Base-by-base conservation (phyloP, 2,329 filamentous ascomycete species). In the Dichotomopilus funicola region DNA sequence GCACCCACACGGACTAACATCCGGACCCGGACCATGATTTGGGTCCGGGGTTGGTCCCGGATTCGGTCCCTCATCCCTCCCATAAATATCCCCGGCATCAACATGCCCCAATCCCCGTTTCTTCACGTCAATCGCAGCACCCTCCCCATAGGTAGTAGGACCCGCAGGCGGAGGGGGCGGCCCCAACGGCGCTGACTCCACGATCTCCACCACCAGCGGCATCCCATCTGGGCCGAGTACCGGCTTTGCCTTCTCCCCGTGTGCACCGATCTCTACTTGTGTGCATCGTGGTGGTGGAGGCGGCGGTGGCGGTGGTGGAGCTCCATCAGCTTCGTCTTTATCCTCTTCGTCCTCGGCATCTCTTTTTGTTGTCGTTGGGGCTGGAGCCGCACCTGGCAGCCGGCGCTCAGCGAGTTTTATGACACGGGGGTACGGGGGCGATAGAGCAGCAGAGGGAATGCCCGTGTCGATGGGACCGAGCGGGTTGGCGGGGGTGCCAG, bases 341-440 rank as follows among this genome's bases (percentile, higher is more conserved):
- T 27, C 19, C 19, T 27, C 19, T 27, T 27, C 19, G 19, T 27
- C 19, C 19, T 27, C 19, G 19, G 19, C 19, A 27, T 27, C 19
- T 27, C 19, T 27, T 27, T 27, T 27, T 27, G 19, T 27, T 27
- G 19, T 27, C 19, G 19, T 27, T 27, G 19, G 19, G 19, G 19
- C 19, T 27, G 19, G 19, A 27, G 19, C 19, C 19, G 19, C 19
- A 27, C 19, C 19, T 27, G 19, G 19, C 6, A 75, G 66, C 12
- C 80, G 79, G 11, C 78, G 75, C 65, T 83, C 81, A 51, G 79
- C 70, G 43, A 83, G 68, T 63, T 82, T 82, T 56, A 83, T 68
- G 7, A 79, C 73, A 31, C 73, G 73, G 2, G 80, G 79, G 55
- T 81, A 83, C 0, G 69, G 62, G 0, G 72, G 67, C 0, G 66